These are phyloP conservation scores for Prototheca wickerhamii DNA, from an alignment of 163 green algal species.

Conservation along the genomic window DNA sequence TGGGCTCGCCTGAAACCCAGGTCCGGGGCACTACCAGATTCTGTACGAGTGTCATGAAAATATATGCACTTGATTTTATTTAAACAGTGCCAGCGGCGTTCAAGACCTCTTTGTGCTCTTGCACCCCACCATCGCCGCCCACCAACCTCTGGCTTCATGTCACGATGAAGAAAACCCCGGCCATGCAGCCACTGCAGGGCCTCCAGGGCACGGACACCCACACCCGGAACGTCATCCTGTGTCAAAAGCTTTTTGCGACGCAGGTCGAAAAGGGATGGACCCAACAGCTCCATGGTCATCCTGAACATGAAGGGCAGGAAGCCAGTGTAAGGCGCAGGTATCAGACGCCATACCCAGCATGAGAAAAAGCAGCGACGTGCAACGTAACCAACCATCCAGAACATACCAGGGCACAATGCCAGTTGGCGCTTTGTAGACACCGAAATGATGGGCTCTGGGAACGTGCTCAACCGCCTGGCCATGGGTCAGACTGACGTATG, in stretches of 20 bases:
- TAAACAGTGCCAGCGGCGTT: neutral
- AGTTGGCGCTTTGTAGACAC: neutral
- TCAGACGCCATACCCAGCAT: neutral
- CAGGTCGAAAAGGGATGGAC: slow-evolving; percentile 8
- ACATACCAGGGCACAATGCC: slow-evolving; percentile 16
- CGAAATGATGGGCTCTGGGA: slow-evolving; percentile 9
- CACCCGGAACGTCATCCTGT: neutral
- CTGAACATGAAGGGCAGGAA: neutral
- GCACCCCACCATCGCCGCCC: no score
- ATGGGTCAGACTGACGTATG: slow-evolving; percentile 1
- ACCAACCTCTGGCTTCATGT: slow-evolving; percentile 29
- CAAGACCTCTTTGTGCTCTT: no score
- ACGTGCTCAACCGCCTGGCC: neutral
- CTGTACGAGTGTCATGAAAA: slow-evolving; percentile 1
- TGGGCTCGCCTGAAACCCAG: no score
- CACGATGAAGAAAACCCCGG: slow-evolving; percentile 12
- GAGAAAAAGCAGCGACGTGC: neutral
- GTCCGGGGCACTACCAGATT: neutral
- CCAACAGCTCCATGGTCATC: slow-evolving; percentile 25
- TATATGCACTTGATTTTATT: neutral
- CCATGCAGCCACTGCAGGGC: slow-evolving; percentile 11
- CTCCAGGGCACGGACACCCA: neutral
- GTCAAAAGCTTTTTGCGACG: neutral
- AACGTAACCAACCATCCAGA: neutral
- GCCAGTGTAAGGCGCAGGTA: neutral